Conservation (phyloP, 176 grass and related monocot genomes). For the Hordeum vulgare region MorexV3_pseudomolecules_assembly NC_058520.1:324271262-324271761, state of each 20-base stretch:
- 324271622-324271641: not conserved
- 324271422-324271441: slow-evolving; percentile 14
- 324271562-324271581: slow-evolving; percentile 14
- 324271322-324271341: slow-evolving; percentile 1
- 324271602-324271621: not conserved
- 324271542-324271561: not conserved
- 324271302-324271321: slow-evolving; percentile 26
- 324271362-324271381: not conserved
- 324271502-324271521: not conserved
- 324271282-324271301: slow-evolving; percentile 19
- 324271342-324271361: not conserved
- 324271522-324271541: not conserved
- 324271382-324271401: slow-evolving; percentile 41
- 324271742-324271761: slow-evolving; percentile 7
- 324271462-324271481: not conserved
- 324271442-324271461: slow-evolving; percentile 11
- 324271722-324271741: slow-evolving; percentile 58
- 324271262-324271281: slow-evolving; percentile 29
- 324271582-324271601: not conserved
- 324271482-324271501: slow-evolving; percentile 1
- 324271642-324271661: not conserved
- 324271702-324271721: slow-evolving; percentile 97
- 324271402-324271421: slow-evolving; percentile 20
- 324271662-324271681: slow-evolving; percentile 95
- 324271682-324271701: slow-evolving; percentile 99